phyloP scores from a whole-genome alignment of 1,139 yeast genomes.

The Candida tetrigidarum region DNA sequence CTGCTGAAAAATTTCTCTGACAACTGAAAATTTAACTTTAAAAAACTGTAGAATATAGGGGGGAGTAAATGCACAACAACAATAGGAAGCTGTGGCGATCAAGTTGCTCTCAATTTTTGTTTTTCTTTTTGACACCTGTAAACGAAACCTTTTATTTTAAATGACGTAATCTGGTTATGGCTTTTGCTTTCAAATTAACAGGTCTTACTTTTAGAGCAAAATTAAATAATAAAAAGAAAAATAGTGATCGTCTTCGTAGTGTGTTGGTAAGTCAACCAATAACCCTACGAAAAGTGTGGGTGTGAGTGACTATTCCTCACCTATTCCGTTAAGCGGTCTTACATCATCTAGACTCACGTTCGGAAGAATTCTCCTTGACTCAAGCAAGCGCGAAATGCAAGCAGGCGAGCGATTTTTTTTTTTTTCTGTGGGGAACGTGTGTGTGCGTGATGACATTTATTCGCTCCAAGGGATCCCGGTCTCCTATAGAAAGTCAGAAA shows the following conservation, averaged over 20 bases:
- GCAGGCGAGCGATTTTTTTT: background rate
- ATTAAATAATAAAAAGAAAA: background rate
- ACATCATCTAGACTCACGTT: background rate
- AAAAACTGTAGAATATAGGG: too few relatives aligned
- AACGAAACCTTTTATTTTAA: too few relatives aligned
- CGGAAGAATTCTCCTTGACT: background rate
- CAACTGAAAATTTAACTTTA: background rate
- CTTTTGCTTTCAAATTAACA: too few relatives aligned
- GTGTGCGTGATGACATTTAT: background rate
- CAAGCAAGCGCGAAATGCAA: background rate
- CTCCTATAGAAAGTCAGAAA: background rate
- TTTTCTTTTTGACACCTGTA: too few relatives aligned
- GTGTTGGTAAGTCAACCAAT: background rate
- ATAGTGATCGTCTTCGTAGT: background rate
- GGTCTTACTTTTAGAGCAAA: background rate
- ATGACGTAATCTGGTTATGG: too few relatives aligned
- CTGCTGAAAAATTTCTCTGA: too few relatives aligned
- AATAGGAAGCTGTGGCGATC: too few relatives aligned
- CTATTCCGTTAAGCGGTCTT: background rate
- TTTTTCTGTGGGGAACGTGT: conserved; percentile 2
- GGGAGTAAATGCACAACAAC: too few relatives aligned
- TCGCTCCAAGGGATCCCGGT: background rate
- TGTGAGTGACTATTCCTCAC: background rate
- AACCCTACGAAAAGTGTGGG: background rate
- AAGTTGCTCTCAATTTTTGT: too few relatives aligned